Conservation (phyloP, 441 rosid genomes). For the Gossypium gossypioides region DNA sequence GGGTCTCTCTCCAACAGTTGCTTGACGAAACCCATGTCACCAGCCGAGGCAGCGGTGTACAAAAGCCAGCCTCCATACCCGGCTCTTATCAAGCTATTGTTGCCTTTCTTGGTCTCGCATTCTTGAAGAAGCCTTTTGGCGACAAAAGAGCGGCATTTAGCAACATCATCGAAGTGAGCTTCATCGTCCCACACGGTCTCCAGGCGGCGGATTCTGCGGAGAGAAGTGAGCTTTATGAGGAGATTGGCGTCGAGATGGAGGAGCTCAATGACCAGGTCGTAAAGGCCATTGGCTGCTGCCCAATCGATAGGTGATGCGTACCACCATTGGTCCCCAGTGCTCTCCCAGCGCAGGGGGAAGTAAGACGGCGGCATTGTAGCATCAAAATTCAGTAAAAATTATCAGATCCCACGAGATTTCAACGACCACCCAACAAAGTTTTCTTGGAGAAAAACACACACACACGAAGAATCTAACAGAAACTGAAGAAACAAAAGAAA, state of each 20-base stretch:
- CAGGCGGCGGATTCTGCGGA: constrained; percentile 88
- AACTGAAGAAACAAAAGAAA: background rate
- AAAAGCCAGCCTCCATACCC: constrained; percentile 95
- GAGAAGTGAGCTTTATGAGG: constrained; percentile 89
- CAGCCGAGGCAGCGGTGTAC: constrained; percentile 94
- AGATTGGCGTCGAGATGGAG: constrained; percentile 79
- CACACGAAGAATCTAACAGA: background rate
- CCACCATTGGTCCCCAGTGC: constrained; percentile 99
- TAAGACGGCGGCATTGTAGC: constrained; percentile 48
- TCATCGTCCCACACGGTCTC: constrained; percentile 97
- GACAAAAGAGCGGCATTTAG: constrained; percentile 57
- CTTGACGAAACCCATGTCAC: constrained; percentile 62
- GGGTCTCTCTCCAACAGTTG: constrained; percentile 65
- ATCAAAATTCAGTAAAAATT: background rate
- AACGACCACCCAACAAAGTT: background rate
- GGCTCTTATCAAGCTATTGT: constrained; percentile 63
- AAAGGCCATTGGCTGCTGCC: constrained; percentile 90
- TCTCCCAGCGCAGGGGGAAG: constrained; percentile 98
- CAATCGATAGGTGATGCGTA: constrained; percentile 92
- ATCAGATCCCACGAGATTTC: background rate
- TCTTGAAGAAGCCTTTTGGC: constrained; percentile 50
- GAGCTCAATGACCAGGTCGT: constrained; percentile 72
- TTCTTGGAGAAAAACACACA: background rate
- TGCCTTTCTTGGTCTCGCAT: constrained; percentile 33
- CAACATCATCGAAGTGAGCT: constrained; percentile 44